phyloP scores from a whole-genome alignment of 1,284 basidiomycete genomes.

The Leccinum pachyderme region DNA sequence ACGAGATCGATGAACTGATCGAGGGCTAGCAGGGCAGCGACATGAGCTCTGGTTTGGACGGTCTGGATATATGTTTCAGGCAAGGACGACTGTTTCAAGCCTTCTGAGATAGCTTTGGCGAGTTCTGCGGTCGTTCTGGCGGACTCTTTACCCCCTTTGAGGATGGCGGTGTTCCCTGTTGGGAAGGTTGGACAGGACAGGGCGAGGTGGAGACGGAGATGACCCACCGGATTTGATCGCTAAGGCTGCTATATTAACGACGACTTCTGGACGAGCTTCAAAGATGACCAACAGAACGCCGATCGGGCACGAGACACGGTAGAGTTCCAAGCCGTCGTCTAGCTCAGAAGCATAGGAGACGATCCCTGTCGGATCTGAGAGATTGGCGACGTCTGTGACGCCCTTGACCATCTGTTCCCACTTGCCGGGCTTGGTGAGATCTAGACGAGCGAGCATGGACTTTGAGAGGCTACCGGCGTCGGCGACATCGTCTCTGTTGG shows the following conservation, averaged over 20 bases:
- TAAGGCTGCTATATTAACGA: conserved; percentile 94
- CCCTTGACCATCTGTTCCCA: conserved; percentile 95
- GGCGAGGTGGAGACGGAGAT: conserved; percentile 1
- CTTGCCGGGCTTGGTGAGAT: conserved; percentile 84
- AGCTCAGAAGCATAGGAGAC: conserved; percentile 88
- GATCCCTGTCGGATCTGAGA: conserved; percentile 85
- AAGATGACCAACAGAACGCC: conserved; percentile 97
- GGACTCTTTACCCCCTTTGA: conserved; percentile 97
- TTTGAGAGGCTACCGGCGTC: conserved; percentile 80
- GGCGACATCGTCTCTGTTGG: conserved; percentile 80
- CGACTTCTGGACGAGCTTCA: conserved; percentile 96
- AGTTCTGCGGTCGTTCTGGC: conserved; percentile 74
- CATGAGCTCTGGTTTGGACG: conserved; percentile 90
- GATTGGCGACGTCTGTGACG: conserved; percentile 79
- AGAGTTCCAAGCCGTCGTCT: conserved; percentile 85
- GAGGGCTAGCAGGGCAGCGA: conserved; percentile 81
- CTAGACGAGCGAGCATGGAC: conserved; percentile 83
- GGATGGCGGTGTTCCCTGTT: conserved; percentile 87
- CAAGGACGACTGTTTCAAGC: conserved; percentile 71
- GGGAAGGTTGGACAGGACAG: conserved; percentile 4
- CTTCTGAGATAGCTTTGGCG: conserved; percentile 76
- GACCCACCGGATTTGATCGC: conserved; percentile 93
- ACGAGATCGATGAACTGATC: conserved; percentile 96
- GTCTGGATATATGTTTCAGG: conserved; percentile 86
- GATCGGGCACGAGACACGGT: conserved; percentile 95